A percentile compares a stretch with the other conserved stretches of the same genome.
Conservation (phyloP, 495 filamentous ascomycete species). For the Neurospora sp. region DNA sequence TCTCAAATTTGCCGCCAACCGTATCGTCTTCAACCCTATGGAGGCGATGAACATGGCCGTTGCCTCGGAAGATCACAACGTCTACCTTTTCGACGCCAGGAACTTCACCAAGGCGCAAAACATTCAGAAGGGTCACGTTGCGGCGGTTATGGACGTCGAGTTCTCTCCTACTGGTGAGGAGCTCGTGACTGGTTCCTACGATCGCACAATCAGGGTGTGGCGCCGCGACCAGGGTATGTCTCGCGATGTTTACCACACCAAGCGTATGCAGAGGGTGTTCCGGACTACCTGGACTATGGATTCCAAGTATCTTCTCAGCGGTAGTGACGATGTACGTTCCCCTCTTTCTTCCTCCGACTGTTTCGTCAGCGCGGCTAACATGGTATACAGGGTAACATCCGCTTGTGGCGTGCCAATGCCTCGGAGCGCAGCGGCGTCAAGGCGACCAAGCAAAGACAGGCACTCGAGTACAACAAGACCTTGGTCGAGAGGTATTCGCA, state of each 20-base stretch:
- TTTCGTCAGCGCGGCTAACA: background rate
- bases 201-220: slow-evolving; percentile 55
- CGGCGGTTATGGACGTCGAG: slow-evolving; percentile 93
- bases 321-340: slow-evolving; percentile 58
- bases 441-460: slow-evolving; percentile 67
- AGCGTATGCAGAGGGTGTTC: slow-evolving; percentile 88
- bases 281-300: slow-evolving; percentile 76
- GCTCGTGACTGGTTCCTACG: slow-evolving; percentile 79
- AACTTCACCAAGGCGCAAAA: slow-evolving; percentile 52
- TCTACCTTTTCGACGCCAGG: slow-evolving; percentile 30
- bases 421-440: slow-evolving; percentile 78
- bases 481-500: slow-evolving; percentile 78
- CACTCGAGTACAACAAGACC: slow-evolving; percentile 85
- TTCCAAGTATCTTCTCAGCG: slow-evolving; percentile 74
- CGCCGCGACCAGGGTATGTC: slow-evolving; percentile 70
- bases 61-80: slow-evolving; percentile 40
- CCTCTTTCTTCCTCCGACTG: too few species aligned
- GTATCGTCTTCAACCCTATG: slow-evolving; percentile 91
- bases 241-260: slow-evolving; percentile 92
- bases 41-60: slow-evolving; percentile 31
- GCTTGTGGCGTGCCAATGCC: slow-evolving; percentile 87
- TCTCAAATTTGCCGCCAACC: slow-evolving; percentile 73
- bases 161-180: slow-evolving; percentile 93
- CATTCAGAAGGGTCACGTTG: slow-evolving; percentile 91
- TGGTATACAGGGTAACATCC: slow-evolving; percentile 56